A percentile compares a stretch with the other conserved stretches of the same genome.
Conservation (phyloP, 805 yeast species). For the Kuraishia capsulata region DNA sequence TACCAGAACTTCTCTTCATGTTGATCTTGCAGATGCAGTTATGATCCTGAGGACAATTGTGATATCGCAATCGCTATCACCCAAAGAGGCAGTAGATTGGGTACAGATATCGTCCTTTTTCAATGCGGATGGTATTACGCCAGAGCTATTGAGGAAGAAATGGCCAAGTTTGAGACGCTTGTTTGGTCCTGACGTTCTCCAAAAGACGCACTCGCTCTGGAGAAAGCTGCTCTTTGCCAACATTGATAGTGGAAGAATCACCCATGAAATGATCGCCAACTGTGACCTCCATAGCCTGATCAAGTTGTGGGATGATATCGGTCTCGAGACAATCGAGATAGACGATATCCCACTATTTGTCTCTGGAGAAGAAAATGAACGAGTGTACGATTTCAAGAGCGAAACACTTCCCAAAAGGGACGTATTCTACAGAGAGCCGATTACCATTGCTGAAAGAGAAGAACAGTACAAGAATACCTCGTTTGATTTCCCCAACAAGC, state of each 20-base stretch:
- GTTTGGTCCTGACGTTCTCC: constrained; percentile 52
- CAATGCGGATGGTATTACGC: constrained; percentile 24
- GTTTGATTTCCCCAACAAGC: constrained; percentile 26
- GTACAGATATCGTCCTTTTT: constrained; percentile 43
- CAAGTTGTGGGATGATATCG: constrained; percentile 57
- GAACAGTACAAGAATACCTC: constrained; percentile 35
- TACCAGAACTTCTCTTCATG: not conserved
- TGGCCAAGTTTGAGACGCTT: constrained; percentile 62
- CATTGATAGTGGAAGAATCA: constrained; percentile 45
- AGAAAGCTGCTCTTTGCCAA: constrained; percentile 53
- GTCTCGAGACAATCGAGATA: constrained; percentile 14
- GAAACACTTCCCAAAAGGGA: constrained; percentile 24
- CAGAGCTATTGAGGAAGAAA: constrained; percentile 42
- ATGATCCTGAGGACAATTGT: constrained; percentile 55
- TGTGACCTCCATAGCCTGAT: constrained; percentile 44
- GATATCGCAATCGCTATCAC: constrained; percentile 51
- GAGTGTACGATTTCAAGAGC: constrained; percentile 32
- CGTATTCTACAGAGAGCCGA: constrained; percentile 34
- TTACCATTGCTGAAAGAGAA: constrained; percentile 69
- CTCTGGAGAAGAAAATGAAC: constrained; percentile 36
- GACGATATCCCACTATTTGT: constrained; percentile 25
- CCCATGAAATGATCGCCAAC: constrained; percentile 37
- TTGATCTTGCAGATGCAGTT: constrained; percentile 34
- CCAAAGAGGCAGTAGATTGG: constrained; percentile 56
- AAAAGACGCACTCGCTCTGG: constrained; percentile 48